These are phyloP conservation scores for Phytopythium kandeliae DNA, from an alignment of 352 stramenopile species.

Conservation along the genomic window DNA sequence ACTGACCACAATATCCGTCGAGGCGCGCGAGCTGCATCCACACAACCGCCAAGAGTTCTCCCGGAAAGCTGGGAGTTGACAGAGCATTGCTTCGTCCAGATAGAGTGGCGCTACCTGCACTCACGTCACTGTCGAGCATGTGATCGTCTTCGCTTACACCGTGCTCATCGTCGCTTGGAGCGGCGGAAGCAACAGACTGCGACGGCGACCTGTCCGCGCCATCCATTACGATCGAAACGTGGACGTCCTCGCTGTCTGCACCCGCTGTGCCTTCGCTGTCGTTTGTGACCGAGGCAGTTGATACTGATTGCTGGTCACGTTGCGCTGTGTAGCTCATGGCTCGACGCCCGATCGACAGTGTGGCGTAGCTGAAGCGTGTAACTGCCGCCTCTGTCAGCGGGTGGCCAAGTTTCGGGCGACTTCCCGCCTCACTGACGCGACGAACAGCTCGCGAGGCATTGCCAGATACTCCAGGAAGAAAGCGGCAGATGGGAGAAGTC, in stretches of 20 bases:
- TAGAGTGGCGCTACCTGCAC: not conserved
- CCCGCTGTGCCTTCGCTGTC: not conserved
- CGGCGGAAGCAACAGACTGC: constrained; percentile 3
- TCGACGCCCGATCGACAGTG: constrained; percentile 54
- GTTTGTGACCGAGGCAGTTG: not conserved
- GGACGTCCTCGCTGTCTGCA: constrained; percentile 1
- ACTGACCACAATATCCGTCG: constrained; percentile 80
- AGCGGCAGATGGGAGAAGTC: constrained; percentile 3
- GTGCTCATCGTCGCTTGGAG: constrained; percentile 6
- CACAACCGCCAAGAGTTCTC: constrained; percentile 66
- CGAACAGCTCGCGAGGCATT: constrained; percentile 12
- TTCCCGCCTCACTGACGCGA: constrained; percentile 51
- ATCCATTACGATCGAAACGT: constrained; percentile 23
- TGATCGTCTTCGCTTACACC: constrained; percentile 13
- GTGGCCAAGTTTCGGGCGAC: constrained; percentile 39
- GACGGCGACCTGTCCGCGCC: constrained; percentile 3
- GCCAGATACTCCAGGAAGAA: not conserved
- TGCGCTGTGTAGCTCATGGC: constrained; percentile 43
- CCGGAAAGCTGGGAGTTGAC: constrained; percentile 28
- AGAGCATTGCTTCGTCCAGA: not conserved
- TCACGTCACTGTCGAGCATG: constrained; percentile 18
- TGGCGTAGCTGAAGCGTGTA: constrained; percentile 54
- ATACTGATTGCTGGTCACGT: constrained; percentile 17
- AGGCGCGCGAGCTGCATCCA: constrained; percentile 81
- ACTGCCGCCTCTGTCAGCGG: constrained; percentile 58